A percentile compares a stretch with the other conserved stretches of the same genome.
Evolutionary conservation across 345 rosid genomes (phyloP).

Genomic region (Viola odorata): DNA sequence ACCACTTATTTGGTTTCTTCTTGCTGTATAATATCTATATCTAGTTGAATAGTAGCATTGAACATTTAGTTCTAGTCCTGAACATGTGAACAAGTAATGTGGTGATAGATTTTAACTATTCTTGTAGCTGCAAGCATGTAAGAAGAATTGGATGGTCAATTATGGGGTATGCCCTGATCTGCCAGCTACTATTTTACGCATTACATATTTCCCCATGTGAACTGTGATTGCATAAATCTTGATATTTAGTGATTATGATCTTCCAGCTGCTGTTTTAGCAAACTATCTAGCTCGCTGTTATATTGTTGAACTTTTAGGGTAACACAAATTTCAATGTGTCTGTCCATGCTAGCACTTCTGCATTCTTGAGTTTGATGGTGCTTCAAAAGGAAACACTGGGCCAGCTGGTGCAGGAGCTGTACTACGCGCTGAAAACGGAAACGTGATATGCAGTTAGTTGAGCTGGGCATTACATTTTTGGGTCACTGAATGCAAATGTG

Average conservation of each 20-base stretch:
- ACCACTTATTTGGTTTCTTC: no score
- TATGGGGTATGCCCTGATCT: no score
- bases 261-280: neutral
- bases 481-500: neutral
- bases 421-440: constrained; percentile 20
- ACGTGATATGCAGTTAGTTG: constrained; percentile 13
- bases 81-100: no score
- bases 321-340: neutral
- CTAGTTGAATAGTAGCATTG: no score
- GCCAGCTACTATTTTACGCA: no score
- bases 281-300: neutral
- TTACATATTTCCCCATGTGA: no score
- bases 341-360: constrained; percentile 6
- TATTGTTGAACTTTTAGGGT: neutral
- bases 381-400: constrained; percentile 31
- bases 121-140: no score
- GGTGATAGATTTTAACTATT: no score
- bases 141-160: no score
- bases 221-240: neutral
- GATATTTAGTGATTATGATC: neutral
- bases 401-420: constrained; percentile 34
- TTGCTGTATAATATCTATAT: no score
- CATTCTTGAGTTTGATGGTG: constrained; percentile 28
- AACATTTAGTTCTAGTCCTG: no score
- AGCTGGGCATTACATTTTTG: neutral